Conservation (phyloP, 2,329 filamentous ascomycete species). For the Ophiocordyceps camponoti-rufipedis region DNA sequence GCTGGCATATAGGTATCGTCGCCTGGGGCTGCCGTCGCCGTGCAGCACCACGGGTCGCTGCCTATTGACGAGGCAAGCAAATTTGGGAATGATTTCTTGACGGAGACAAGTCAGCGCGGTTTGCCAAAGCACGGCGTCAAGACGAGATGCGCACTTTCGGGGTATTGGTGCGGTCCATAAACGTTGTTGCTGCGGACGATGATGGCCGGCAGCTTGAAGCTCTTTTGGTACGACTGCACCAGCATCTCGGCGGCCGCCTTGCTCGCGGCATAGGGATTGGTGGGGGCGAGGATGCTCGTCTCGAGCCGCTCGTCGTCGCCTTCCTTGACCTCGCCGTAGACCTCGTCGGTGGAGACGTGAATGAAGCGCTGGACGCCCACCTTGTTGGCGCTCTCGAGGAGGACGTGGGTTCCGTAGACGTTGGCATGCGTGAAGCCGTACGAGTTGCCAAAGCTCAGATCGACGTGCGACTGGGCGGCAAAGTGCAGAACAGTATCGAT, state of each 20-base stretch:
- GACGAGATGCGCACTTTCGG: constrained; percentile 46
- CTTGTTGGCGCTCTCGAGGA: constrained; percentile 60
- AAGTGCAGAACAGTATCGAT: constrained; percentile 75
- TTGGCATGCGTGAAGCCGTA: constrained; percentile 70
- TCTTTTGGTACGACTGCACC: constrained; percentile 73
- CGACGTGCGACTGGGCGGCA: constrained; percentile 72
- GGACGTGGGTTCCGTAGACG: constrained; percentile 67
- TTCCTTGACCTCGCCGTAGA: constrained; percentile 63
- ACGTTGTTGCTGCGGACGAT: constrained; percentile 74
- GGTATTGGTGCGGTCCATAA: constrained; percentile 70
- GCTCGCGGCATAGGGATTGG: constrained; percentile 66
- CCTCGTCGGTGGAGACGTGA: constrained; percentile 72
- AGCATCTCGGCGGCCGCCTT: constrained; percentile 74
- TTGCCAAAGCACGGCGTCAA: constrained; percentile 1
- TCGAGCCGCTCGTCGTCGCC: constrained; percentile 56
- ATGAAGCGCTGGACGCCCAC: constrained; percentile 56
- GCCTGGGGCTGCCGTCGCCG: constrained; percentile 55
- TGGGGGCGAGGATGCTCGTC: constrained; percentile 56
- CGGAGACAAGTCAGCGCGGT: background rate
- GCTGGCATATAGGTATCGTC: constrained; percentile 60
- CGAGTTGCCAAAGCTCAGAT: constrained; percentile 67
- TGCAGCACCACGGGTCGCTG: constrained; percentile 52
- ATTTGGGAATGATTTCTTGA: constrained; percentile 69
- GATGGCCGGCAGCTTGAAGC: constrained; percentile 63
- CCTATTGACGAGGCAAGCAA: constrained; percentile 52